phyloP scores from a whole-genome alignment of 2,329 filamentous ascomycete species.

The Torrubiellomyces zombiae region DNA sequence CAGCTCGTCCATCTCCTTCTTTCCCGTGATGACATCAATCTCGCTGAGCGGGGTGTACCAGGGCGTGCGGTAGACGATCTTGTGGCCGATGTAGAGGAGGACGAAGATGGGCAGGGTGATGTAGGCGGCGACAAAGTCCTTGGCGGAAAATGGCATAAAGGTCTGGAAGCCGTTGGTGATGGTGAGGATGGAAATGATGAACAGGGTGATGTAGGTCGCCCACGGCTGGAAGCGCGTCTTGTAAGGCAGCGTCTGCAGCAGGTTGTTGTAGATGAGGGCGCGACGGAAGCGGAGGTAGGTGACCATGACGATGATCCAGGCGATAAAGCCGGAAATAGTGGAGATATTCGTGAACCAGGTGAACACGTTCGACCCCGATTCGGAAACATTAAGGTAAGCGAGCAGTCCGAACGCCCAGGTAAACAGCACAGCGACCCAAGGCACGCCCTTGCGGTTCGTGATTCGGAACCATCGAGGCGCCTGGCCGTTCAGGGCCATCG shows the following conservation, averaged over 20 bases:
- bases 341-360: constrained; percentile 57
- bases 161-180: constrained; percentile 62
- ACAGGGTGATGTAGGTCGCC: constrained; percentile 42
- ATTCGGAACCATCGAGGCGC: constrained; percentile 43
- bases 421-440: constrained; percentile 33
- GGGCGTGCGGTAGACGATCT: constrained; percentile 29
- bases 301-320: constrained; percentile 41
- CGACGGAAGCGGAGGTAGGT: constrained; percentile 43
- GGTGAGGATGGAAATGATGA: constrained; percentile 42
- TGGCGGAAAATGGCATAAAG: constrained; percentile 52
- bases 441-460: constrained; percentile 46
- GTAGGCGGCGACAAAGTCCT: constrained; percentile 48
- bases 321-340: constrained; percentile 43
- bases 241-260: constrained; percentile 35
- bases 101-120: constrained; percentile 46
- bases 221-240: constrained; percentile 41
- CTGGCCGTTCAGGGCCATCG: constrained; percentile 48
- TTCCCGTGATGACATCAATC: constrained; percentile 40
- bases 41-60: constrained; percentile 25
- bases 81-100: constrained; percentile 44
- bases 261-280: constrained; percentile 34
- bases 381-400: constrained; percentile 52
- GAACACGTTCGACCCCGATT: constrained; percentile 46
- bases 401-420: constrained; percentile 46
- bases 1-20: constrained; percentile 45